Evolutionary conservation across 2,329 filamentous ascomycete genomes (phyloP), one percentile per base, ranked within the genome.

Genomic region (Aureobasidium sp.): DNA sequence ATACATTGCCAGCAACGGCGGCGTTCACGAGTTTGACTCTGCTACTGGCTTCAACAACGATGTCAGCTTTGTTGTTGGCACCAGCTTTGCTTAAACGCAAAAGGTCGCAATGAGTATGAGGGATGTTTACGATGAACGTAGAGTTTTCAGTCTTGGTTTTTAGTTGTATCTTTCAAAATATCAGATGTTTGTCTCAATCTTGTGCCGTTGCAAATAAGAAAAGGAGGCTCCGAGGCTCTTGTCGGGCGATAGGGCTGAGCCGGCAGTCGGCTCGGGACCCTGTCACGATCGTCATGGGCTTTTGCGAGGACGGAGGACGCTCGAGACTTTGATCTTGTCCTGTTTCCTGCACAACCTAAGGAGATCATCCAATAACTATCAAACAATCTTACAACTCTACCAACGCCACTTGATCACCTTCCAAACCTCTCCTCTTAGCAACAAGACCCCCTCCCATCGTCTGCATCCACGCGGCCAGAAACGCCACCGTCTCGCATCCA

Each of bases 1-100:
- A 0, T 82, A 83, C 53, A 68, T 71, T 13, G 80, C 78, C 3
- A 82, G 75, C 65, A 81, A 84, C 40, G 81, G 81, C 1, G 82
- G 82, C 11, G 77, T 81, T n/a, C 71, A 84, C 43, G 66, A 68
- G 0, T 85, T 84, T 62, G 83, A 85, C 63, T 67, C 71, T 0
- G 65, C 78, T 0, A 54, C 62, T 0, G 75, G 72, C 1, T 85
- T 81, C 64, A 82, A 79, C 45, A 72, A 78, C 21, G 83, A 85
- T 64, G 81, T 76, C 25, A 85, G 75, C 67, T 85, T 74, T 69
- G 71, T 77, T 2, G 65, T 83, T 45, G 70, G 70, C 25, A 65
- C 70, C 1, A 72, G 77, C 38, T 79, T 82, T 62, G 78, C 76
- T 66, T 80, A 62, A 69, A 62, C 10, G n/a, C 9, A 19, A 31